Evolutionary conservation across 176 grass and related monocot species (phyloP), one percentile per base, ranked within the genome.

Genomic region (Puccinellia tenuiflora): DNA sequence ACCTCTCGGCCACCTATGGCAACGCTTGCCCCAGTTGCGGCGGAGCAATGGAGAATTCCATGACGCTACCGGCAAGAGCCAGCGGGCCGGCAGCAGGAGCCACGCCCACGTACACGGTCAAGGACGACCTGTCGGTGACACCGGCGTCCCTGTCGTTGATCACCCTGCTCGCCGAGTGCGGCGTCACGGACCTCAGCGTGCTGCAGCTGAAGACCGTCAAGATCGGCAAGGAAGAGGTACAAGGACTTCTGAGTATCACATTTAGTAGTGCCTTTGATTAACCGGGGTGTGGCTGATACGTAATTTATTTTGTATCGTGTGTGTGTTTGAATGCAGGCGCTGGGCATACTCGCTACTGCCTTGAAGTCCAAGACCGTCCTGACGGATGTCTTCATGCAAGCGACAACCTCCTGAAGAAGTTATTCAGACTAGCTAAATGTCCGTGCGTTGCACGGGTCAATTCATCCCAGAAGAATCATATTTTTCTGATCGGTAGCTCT

Each of bases 211-310:
- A 31, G 59, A 68, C 45, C 0, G 59, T 76, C 46, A 86, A 55
- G 25, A 86, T 86, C 24, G 69, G 70, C 56, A 86, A 67, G 57
- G 57, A 81, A 56, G 78, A 87, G 85, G 79, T 81, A 12, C 63
- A 55, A 3, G 7, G 37, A 53, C 9, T 67, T 77, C 37, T 63
- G 35, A 56, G 15, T 40, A 40, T 43, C 33, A 43, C 6, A n/a
- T n/a, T n/a, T n/a, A n/a, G 40, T 7, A 3, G 1, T 43, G 40
- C 25, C 5, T 1, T 26, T 30, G 11, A 3, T 46, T 15, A 46
- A 43, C 42, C 3, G 42, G 9, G 42, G 9, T 43, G 2, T 43
- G 42, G 43, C 13, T 46, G 43, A n/a, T n/a, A n/a, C n/a, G 43
- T 62, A 14, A 17, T 0, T 63, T 25, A 62, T 5, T 17, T 42